phyloP scores from a whole-genome alignment of 495 filamentous ascomycete genomes.

The Xylaria curta region DNA sequence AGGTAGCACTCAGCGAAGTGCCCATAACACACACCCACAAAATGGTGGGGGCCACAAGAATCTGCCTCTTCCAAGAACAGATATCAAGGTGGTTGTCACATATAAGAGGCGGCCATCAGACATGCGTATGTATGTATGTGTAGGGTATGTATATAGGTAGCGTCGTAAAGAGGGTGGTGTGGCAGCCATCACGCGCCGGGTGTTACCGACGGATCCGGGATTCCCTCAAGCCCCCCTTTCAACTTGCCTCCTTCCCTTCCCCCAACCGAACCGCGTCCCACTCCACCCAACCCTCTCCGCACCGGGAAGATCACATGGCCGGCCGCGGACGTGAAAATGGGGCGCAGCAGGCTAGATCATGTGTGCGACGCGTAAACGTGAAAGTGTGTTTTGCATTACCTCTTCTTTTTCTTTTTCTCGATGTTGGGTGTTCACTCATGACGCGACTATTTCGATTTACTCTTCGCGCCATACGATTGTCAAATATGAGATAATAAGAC shows the following conservation, averaged over 20 bases:
- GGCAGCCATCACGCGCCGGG: conserved; percentile 19
- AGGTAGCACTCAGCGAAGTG: neutral
- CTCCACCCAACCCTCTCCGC: conserved; percentile 21
- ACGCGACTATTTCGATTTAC: neutral
- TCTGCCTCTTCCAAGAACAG: neutral
- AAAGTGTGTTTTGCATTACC: conserved; percentile 7
- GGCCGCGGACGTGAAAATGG: conserved; percentile 20
- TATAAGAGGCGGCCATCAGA: conserved; percentile 5
- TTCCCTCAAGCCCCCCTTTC: conserved; percentile 4
- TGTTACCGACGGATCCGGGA: conserved; percentile 27
- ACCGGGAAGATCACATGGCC: conserved; percentile 26
- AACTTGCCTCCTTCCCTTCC: neutral
- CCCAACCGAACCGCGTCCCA: conserved; percentile 25
- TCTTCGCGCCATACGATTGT: neutral
- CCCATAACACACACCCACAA: conserved; percentile 3
- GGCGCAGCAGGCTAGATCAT: conserved; percentile 23
- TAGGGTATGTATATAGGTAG: neutral
- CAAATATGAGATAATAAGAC: neutral
- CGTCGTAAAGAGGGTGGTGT: neutral
- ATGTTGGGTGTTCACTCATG: neutral
- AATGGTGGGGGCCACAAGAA: neutral
- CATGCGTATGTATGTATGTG: neutral
- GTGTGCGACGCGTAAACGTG: conserved; percentile 18
- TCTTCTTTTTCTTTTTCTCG: neutral
- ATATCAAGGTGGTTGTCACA: neutral